Evolutionary conservation across 148 eudicot genomes (phyloP).

Genomic region (Fagopyrum esculentum): DNA sequence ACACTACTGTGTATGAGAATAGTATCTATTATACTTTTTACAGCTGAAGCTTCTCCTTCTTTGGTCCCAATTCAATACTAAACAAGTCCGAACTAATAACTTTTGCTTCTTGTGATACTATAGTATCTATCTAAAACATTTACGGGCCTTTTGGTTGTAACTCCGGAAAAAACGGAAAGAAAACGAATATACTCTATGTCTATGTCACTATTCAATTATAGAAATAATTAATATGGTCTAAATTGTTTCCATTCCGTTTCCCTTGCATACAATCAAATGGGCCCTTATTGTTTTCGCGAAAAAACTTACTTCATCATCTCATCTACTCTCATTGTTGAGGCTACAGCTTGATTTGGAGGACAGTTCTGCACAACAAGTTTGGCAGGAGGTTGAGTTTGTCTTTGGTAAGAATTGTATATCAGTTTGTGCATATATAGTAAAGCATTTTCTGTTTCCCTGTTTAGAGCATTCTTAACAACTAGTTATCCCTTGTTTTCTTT

Average conservation of each 20-base stretch:
- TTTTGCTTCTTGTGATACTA: not conserved
- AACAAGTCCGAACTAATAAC: not conserved
- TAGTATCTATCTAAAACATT: not conserved
- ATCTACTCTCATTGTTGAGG: constrained; percentile 9
- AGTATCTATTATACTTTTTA: not conserved
- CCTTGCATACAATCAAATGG: too few relatives aligned
- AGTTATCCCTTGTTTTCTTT: not conserved
- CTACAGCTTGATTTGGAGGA: constrained; percentile 87
- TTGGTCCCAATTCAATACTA: not conserved
- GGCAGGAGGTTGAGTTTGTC: constrained; percentile 86
- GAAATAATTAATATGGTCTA: too few relatives aligned
- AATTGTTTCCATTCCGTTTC: too few relatives aligned
- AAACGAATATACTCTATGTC: not conserved
- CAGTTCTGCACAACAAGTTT: constrained; percentile 57
- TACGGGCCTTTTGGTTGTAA: too few relatives aligned
- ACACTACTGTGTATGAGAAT: not conserved
- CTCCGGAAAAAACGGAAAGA: not conserved
- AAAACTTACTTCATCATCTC: not conserved
- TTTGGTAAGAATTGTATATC: constrained; percentile 49
- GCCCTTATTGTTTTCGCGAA: too few relatives aligned
- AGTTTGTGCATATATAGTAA: not conserved
- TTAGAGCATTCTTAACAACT: not conserved
- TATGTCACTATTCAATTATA: too few relatives aligned
- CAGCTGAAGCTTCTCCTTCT: not conserved
- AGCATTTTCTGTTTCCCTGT: not conserved